Evolutionary conservation across 1,284 basidiomycete species (phyloP), one percentile per base, ranked within the genome.

Genomic region (Sanguinoderma infundibulare): DNA sequence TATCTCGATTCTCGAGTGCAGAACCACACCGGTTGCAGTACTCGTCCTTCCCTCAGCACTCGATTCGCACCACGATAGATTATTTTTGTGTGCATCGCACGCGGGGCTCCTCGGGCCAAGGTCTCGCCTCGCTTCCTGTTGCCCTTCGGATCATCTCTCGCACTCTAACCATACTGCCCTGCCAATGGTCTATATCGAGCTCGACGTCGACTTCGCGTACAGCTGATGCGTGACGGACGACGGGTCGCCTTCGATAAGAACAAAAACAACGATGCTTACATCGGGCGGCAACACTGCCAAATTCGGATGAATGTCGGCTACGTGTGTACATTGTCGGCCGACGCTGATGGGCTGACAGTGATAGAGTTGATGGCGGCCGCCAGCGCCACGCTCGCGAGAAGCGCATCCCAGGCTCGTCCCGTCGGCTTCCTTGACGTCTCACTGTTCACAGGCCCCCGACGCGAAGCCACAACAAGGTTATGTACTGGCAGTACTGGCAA

Each of bases 221-320:
- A n/a, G n/a, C n/a, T n/a, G n/a, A n/a, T n/a, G 30, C 12, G 46
- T 30, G 22, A 17, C 50, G 34, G 34, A 15, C 52, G 52, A 40
- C n/a, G n/a, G n/a, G n/a, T n/a, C n/a, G n/a, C n/a, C n/a, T n/a
- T n/a, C n/a, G n/a, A n/a, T n/a, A n/a, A n/a, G n/a, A 22, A 28
- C 52, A 40, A 39, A 10, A 26, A 53, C 52, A 53, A 53, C 36
- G 52, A 39, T n/a, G 17, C n/a, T 36, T 26, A 10, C 22, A 53
- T 38, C 17, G 52, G 52, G 52, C 52, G 52, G 36, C 36, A 38
- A 28, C 20, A 36, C 52, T 53, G 35, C 52, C 52, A 36, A 30
- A 38, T 53, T 28, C 17, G 52, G 52, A 39, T 38, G 52, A 53
- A 53, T 26, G 44, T 47, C 44, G 44, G 14, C 34, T 7, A 35